These are phyloP conservation scores for Tuber calosporum DNA, from an alignment of 495 filamentous ascomycete species.

Conservation along the genomic window DNA sequence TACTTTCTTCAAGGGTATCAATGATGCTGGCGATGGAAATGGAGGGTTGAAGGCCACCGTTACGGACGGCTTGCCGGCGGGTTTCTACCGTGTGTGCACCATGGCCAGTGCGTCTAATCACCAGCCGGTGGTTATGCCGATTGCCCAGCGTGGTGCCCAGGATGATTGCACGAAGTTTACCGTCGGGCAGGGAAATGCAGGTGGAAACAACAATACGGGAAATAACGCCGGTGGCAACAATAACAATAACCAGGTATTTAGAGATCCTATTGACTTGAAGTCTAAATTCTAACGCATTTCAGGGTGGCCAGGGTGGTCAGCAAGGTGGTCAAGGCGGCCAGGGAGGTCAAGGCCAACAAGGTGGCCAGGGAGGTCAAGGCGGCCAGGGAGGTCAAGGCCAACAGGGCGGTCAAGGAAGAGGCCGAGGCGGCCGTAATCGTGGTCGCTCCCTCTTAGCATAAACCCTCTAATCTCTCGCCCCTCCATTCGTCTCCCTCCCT, in stretches of 20 bases:
- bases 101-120: constrained; percentile 64
- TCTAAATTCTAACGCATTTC: background rate
- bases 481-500: background rate
- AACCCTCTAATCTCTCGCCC: background rate
- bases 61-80: constrained; percentile 56
- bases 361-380: background rate
- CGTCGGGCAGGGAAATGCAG: constrained; percentile 38
- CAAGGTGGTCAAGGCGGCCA: background rate
- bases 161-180: constrained; percentile 67
- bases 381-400: background rate
- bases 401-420: background rate
- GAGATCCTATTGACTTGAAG: background rate
- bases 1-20: constrained; percentile 71
- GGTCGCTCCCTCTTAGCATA: constrained; percentile 7
- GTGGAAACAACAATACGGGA: constrained; percentile 23
- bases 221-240: constrained; percentile 33
- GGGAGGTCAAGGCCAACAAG: background rate
- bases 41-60: constrained; percentile 54
- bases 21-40: constrained; percentile 60
- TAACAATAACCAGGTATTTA: constrained; percentile 17
- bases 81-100: constrained; percentile 64
- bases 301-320: background rate
- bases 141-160: constrained; percentile 64
- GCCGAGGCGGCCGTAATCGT: constrained; percentile 15
- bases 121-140: constrained; percentile 70